Evolutionary conservation across 78 protist genomes (phyloP).

Genomic region (Bodo saltans): DNA sequence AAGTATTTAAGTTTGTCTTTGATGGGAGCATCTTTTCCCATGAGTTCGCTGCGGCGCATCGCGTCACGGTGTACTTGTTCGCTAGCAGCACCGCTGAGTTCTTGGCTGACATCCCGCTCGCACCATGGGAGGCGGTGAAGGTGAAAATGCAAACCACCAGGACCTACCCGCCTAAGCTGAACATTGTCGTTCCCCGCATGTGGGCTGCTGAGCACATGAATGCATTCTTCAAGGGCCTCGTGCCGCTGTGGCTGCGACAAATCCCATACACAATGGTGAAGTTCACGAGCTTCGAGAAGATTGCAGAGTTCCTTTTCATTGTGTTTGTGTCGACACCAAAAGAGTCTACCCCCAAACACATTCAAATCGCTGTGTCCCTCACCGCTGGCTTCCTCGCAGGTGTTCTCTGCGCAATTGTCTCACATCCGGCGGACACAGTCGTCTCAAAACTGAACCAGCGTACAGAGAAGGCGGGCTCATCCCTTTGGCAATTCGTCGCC

Average conservation of each 20-base stretch:
- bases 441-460: constrained; percentile 56
- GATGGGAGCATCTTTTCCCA: no score
- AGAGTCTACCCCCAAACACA: constrained; percentile 24
- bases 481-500: constrained; percentile 4
- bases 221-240: constrained; percentile 15
- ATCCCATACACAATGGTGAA: constrained; percentile 86
- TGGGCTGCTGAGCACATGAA: constrained; percentile 10
- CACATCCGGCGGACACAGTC: constrained; percentile 89
- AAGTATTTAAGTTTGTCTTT: constrained; percentile 25
- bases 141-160: constrained; percentile 14
- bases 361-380: constrained; percentile 67
- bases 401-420: constrained; percentile 73
- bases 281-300: constrained; percentile 59
- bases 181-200: not conserved
- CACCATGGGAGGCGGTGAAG: constrained; percentile 39
- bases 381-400: constrained; percentile 85
- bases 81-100: constrained; percentile 33
- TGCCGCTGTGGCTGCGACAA: constrained; percentile 78
- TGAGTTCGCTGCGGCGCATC: no score
- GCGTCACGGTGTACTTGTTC: not conserved
- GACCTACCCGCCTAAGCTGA: not conserved
- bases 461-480: constrained; percentile 27
- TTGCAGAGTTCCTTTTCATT: constrained; percentile 43
- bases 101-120: constrained; percentile 46
- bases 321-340: constrained; percentile 27